Conservation (phyloP, 164 flowering plant genomes). For the Malania oleifera region DNA sequence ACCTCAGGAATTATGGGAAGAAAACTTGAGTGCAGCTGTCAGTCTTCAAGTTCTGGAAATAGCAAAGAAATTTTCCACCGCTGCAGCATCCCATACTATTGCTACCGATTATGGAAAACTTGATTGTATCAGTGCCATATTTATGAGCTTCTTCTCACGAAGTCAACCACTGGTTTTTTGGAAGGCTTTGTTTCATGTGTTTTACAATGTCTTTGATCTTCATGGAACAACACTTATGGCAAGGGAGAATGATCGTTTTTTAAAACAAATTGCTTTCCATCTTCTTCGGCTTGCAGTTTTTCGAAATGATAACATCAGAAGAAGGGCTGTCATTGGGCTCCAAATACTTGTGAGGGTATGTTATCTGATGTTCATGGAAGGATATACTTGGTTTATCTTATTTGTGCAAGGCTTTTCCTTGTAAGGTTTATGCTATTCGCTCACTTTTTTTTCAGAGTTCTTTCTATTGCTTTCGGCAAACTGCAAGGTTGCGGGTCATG, state of each 20-base stretch:
- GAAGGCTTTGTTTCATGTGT: conserved; percentile 85
- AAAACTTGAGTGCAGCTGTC: conserved; percentile 86
- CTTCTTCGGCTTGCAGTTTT: conserved; percentile 95
- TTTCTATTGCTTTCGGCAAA: conserved; percentile 73
- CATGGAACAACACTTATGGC: conserved; percentile 94
- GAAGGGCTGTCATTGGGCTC: conserved; percentile 84
- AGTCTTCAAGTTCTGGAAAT: conserved; percentile 95
- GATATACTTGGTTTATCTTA: not conserved
- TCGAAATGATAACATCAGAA: conserved; percentile 81
- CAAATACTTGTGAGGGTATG: conserved; percentile 91
- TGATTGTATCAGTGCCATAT: conserved; percentile 83
- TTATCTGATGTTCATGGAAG: not conserved
- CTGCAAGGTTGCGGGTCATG: conserved; percentile 90
- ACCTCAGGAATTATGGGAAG: conserved; percentile 94
- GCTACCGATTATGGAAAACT: conserved; percentile 96
- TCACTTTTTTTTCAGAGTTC: conserved; percentile 69
- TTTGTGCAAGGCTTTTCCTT: not conserved
- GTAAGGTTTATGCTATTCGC: not conserved
- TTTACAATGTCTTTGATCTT: conserved; percentile 67
- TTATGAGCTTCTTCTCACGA: conserved; percentile 80
- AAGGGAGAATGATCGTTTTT: conserved; percentile 95
- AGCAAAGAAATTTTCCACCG: conserved; percentile 63
- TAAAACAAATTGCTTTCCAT: conserved; percentile 94
- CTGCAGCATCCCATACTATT: conserved; percentile 75
- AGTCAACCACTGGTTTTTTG: conserved; percentile 83